These are phyloP conservation scores for Penicillium frequentans DNA, from an alignment of 2,329 filamentous ascomycete genomes.

Conservation along the genomic window DNA sequence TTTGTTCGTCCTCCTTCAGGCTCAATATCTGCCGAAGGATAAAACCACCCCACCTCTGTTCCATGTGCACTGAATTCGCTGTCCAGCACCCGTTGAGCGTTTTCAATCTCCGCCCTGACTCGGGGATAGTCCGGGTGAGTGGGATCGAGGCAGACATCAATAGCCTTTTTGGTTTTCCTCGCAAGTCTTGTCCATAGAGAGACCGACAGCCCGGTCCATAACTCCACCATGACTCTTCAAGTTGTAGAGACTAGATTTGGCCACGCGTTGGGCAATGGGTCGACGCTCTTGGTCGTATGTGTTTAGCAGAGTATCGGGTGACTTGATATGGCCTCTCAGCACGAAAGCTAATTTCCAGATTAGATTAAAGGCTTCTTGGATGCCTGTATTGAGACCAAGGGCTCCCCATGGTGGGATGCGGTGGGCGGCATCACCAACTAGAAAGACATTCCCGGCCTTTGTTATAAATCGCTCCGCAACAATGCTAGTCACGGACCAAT, in stretches of 20 bases:
- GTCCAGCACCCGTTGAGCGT: not conserved
- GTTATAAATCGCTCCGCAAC: conserved; percentile 28
- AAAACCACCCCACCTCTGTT: not conserved
- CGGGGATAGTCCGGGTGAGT: not conserved
- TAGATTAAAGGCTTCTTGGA: conserved; percentile 40
- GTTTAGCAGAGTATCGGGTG: not conserved
- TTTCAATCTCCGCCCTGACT: not conserved
- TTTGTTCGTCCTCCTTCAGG: not conserved
- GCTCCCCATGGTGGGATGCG: conserved; percentile 37
- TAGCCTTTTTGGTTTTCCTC: not conserved
- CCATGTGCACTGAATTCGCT: not conserved
- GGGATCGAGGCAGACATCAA: not conserved
- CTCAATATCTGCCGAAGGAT: not conserved
- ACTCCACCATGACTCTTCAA: conserved; percentile 26
- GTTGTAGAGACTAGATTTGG: conserved; percentile 28
- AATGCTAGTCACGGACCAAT: conserved; percentile 34
- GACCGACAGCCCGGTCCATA: conserved; percentile 35
- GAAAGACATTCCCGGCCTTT: conserved; percentile 28
- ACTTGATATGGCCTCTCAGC: not conserved
- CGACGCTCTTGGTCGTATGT: not conserved
- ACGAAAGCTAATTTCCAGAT: conserved; percentile 35
- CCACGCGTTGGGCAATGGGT: conserved; percentile 19
- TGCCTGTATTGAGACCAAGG: conserved; percentile 39
- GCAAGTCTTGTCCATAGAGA: conserved; percentile 17
- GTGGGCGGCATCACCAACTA: conserved; percentile 41